Base-by-base conservation (phyloP, 495 filamentous ascomycete species). In the Talaromyces adpressus region DNA sequence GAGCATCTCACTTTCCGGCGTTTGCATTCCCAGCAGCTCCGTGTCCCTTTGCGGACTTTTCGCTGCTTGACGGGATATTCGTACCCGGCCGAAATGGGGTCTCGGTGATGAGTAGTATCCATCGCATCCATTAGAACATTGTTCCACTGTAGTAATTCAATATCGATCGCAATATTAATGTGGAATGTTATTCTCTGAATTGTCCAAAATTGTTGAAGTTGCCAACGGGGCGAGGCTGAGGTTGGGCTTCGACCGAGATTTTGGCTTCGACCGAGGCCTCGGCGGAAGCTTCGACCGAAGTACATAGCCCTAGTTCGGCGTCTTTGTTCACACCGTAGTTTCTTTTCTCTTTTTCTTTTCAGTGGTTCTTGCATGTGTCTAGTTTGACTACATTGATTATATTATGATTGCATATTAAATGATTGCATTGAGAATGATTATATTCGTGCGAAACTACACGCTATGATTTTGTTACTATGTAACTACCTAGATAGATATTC, bases 1-100 rank as follows among this genome's bases (percentile, higher is more conserved):
- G 62, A 56, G 41, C 68, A 70, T 56, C 67, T 66, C 58, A 70
- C 56, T 52, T 70, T 70, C 36, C 68, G 47, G 16, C 59, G 65
- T 59, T 67, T 64, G 61, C 68, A 70, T 36, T 70, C 68, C 66
- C 45, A 64, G 57, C 68, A 70, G 45, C 66, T 67, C 16, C 63
- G 63, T 2, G 68, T 70, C 25, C 65, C 68, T 41, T 70, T 67
- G 12, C 57, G 67, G 47, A 65, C 51, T 52, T 34, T 63, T 12
- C 60, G 41, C 29, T 25, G 56, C 8, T 36, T 58, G 14, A 29
- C 27, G 22, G 27, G 22, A 56, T 56, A 56, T 23, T 56, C 52
- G 18, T 49, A 49, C 18, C 45, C 45, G n/a, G 45, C 9, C 45
- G 45, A 49, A 3, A 18, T 22, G 18, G 45, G 45, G 45, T 49